Evolutionary conservation across 2,329 filamentous ascomycete genomes (phyloP).

Genomic region (Herpotrichia juniperi): DNA sequence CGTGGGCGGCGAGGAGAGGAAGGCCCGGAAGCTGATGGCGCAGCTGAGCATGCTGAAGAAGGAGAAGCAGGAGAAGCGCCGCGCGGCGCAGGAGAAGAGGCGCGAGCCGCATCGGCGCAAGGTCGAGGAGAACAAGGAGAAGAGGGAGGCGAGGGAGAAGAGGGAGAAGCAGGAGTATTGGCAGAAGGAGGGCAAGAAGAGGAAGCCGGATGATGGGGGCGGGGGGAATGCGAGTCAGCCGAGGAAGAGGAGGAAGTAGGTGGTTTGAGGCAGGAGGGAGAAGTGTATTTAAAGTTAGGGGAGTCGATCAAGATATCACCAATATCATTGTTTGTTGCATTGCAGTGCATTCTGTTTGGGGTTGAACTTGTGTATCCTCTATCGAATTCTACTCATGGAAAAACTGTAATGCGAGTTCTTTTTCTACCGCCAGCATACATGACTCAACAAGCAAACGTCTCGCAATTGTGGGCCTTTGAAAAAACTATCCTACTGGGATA

Average conservation of each 20-base stretch:
- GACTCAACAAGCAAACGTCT: no score
- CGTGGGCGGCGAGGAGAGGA: conserved; percentile 80
- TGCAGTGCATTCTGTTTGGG: no score
- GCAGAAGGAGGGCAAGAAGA: conserved; percentile 85
- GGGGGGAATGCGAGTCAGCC: conserved; percentile 52
- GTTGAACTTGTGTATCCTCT: no score
- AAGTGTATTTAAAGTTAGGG: no score
- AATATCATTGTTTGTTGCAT: no score
- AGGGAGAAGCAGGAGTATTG: conserved; percentile 92
- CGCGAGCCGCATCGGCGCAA: conserved; percentile 81
- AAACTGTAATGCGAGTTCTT: no score
- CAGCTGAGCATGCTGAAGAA: conserved; percentile 90
- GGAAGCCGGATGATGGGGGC: conserved; percentile 62
- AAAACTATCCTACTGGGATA: no score
- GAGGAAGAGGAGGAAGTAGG: conserved; percentile 2
- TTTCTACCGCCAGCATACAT: no score
- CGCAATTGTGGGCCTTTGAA: no score
- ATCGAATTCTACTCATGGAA: no score
- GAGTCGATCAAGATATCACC: no score
- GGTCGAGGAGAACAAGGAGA: conserved; percentile 81
- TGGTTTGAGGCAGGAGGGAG: no score
- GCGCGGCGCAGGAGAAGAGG: conserved; percentile 86
- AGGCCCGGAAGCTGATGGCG: conserved; percentile 86
- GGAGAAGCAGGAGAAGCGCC: conserved; percentile 84
- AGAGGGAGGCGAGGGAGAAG: conserved; percentile 85